Conservation (phyloP, 2,329 filamentous ascomycete species). For the Balansia obtecta region DNA sequence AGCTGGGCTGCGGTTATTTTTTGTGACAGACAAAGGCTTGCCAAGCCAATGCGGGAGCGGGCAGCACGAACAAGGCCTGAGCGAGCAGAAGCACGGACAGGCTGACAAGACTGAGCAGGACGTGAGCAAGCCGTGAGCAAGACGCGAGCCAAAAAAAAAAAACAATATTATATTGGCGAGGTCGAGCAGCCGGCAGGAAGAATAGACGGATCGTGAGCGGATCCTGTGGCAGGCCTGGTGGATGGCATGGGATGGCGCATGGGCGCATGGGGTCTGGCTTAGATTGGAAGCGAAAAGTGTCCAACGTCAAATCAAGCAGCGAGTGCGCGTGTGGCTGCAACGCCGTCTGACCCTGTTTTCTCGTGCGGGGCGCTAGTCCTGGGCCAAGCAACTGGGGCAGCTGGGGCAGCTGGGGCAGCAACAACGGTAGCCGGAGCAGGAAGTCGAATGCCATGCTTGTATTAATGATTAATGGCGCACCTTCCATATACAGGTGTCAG, state of each 20-base stretch:
- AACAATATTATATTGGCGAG: too few species aligned
- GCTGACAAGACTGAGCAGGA: too few species aligned
- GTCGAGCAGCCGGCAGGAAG: too few species aligned
- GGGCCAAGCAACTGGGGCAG: not conserved
- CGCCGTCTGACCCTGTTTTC: not conserved
- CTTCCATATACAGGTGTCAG: too few species aligned
- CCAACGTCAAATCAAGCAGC: not conserved
- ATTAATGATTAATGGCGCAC: too few species aligned
- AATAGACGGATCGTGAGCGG: too few species aligned
- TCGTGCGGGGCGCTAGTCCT: not conserved
- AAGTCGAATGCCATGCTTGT: too few species aligned
- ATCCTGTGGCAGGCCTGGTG: not conserved
- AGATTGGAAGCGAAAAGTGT: not conserved
- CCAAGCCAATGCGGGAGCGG: not conserved
- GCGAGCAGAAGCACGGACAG: not conserved
- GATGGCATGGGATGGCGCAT: not conserved
- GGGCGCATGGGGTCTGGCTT: not conserved
- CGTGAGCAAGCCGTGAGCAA: too few species aligned
- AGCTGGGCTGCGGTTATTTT: not conserved
- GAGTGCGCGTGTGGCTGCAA: not conserved
- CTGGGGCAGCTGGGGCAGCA: not conserved
- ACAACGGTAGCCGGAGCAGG: not conserved
- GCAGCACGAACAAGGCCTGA: not conserved
- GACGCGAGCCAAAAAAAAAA: too few species aligned
- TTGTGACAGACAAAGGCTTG: not conserved